These are phyloP conservation scores for Botryosphaeria dothidea DNA, from an alignment of 2,329 filamentous ascomycete species.

Conservation along the genomic window DNA sequence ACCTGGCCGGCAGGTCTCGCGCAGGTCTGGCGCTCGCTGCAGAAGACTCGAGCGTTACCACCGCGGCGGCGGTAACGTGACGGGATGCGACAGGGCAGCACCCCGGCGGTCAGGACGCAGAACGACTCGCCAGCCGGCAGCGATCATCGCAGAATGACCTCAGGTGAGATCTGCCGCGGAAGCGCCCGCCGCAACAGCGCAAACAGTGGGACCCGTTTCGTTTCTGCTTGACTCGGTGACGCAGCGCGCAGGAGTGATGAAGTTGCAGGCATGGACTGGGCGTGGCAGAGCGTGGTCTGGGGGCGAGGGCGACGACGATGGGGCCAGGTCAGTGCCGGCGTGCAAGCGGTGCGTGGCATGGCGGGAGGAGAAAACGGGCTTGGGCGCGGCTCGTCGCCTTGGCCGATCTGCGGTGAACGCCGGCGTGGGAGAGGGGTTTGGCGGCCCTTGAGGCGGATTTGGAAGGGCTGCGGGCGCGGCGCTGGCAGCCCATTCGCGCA, in stretches of 20 bases:
- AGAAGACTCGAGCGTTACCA: neutral
- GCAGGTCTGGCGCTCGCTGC: neutral
- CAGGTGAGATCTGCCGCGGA: conserved; percentile 17
- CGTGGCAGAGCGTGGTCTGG: neutral
- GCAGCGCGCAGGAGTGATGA: no score
- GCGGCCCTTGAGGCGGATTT: neutral
- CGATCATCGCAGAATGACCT: conserved; percentile 10
- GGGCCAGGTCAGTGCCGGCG: neutral
- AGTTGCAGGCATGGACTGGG: no score
- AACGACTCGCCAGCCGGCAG: neutral
- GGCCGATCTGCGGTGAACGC: conserved; percentile 14
- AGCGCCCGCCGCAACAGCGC: conserved; percentile 4
- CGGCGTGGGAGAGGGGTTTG: neutral
- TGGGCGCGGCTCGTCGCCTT: conserved; percentile 9
- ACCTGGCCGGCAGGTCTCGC: no score
- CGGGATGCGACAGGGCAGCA: conserved; percentile 1
- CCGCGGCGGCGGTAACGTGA: neutral
- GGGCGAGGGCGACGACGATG: neutral
- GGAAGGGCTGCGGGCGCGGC: neutral
- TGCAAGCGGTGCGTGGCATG: neutral
- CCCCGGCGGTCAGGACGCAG: conserved; percentile 3
- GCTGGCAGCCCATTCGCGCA: neutral
- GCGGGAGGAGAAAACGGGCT: conserved; percentile 11
- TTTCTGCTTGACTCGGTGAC: conserved; percentile 10
- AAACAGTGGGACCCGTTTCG: neutral